Percentiles rank a stretch among this genome's conserved stretches.
phyloP scores from a whole-genome alignment of 805 yeast species.

The Starmerella lactis-condensi region DNA sequence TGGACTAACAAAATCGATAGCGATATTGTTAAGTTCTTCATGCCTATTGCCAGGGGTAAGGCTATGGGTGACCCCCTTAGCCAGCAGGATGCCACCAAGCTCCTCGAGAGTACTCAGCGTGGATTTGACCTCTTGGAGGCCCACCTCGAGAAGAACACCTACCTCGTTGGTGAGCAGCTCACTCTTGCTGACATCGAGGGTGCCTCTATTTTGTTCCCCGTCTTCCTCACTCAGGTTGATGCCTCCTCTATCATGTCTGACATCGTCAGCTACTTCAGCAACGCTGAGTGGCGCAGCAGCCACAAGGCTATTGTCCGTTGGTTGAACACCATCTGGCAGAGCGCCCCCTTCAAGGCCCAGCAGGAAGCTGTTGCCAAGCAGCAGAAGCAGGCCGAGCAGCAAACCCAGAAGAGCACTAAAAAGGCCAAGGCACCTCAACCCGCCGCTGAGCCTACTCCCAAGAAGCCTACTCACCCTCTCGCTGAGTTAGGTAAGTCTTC shows the following conservation, averaged over 20 bases:
- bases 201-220: conserved; percentile 34
- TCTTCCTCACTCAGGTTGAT: conserved; percentile 26
- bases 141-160: conserved; percentile 43
- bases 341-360: conserved; percentile 9
- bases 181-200: conserved; percentile 47
- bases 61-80: conserved; percentile 54
- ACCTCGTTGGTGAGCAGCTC: conserved; percentile 50
- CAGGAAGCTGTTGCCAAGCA: conserved; percentile 10
- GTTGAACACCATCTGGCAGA: conserved; percentile 35
- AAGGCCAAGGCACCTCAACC: conserved; percentile 25
- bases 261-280: conserved; percentile 6
- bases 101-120: conserved; percentile 22
- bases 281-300: conserved; percentile 33
- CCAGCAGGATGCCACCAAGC: conserved; percentile 47
- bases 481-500: conserved; percentile 50
- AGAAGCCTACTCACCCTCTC: conserved; percentile 84
- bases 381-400: conserved; percentile 2
- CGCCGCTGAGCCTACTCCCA: conserved; percentile 23
- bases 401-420: not conserved
- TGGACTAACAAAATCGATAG: conserved; percentile 64
- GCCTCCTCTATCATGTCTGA: not conserved
- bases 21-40: conserved; percentile 37
- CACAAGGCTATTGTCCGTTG: conserved; percentile 54
- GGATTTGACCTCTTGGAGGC: conserved; percentile 20
- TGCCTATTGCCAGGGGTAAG: conserved; percentile 37